Evolutionary conservation across 129 eudicot genomes (phyloP).

Genomic region (Scalesia atractyloides): DNA sequence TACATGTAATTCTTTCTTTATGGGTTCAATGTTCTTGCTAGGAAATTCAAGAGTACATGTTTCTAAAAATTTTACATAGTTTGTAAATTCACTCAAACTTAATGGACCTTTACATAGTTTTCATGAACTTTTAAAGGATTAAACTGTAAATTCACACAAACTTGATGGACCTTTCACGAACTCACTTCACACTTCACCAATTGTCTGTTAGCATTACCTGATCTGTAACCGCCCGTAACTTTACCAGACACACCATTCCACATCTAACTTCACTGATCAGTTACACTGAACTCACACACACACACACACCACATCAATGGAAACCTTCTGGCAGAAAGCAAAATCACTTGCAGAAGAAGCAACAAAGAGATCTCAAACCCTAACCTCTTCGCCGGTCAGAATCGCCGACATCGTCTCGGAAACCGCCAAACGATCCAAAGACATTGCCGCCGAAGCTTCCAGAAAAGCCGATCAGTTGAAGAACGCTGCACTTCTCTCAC

Average conservation of each 20-base stretch:
- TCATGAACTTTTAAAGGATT: no score
- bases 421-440: slow-evolving; percentile 42
- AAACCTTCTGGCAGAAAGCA: slow-evolving; percentile 41
- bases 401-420: slow-evolving; percentile 47
- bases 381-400: slow-evolving; percentile 42
- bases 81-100: no score
- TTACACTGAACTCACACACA: slow-evolving; percentile 12
- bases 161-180: no score
- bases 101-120: no score
- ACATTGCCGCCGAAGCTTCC: slow-evolving; percentile 63
- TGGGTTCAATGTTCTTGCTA: no score
- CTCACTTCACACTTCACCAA: no score
- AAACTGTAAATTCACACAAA: no score
- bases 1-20: no score
- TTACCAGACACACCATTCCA: slow-evolving; percentile 21
- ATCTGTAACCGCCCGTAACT: slow-evolving; percentile 19
- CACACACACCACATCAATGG: slow-evolving; percentile 34
- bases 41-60: no score
- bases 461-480: slow-evolving; percentile 50
- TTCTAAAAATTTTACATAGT: no score
- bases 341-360: slow-evolving; percentile 50
- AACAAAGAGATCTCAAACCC: slow-evolving; percentile 42
- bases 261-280: slow-evolving; percentile 5
- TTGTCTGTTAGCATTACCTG: neutral
- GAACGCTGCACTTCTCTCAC: slow-evolving; percentile 47